Evolutionary conservation across 345 rosid species (phyloP), one percentile per base, ranked within the genome.

Genomic region (Brassica juncea): DNA sequence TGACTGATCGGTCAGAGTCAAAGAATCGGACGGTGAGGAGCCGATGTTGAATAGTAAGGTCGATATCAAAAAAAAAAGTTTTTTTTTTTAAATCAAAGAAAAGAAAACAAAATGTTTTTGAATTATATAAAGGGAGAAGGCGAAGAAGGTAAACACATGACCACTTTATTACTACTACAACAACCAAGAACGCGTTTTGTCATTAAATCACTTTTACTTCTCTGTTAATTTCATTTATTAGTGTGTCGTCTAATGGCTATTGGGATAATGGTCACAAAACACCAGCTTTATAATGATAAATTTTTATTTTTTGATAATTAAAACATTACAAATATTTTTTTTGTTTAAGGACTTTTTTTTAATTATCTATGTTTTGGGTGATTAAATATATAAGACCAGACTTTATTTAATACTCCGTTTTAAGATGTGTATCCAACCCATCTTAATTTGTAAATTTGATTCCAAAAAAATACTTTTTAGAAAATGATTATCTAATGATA

Each of bases 1-100:
- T 44, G 68, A 42, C 68, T 77, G 82, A 70, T 81, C 77, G 59
- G 75, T 34, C 14, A 31, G 76, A 79, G 80, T 86, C 84, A 84
- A 79, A 61, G 42, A 63, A 86, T 83, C 81, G 44, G 78, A 78
- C 81, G 79, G 69, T 39, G 71, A 67, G 9, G 82, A 80, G 9
- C 60, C 75, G 62, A 49, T 70, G 83, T 75, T 70, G 75, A 62
- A 62, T 10, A 68, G 71, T 66, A 8, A 37, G 60, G 34, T 32
- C 2, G 0, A 65, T 3, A 65, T 34, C 21, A 65, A 12, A 37
- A 15, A 54, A 52, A n/a, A 8, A 28, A 6, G 49, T 19, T 14
- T 21, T 8, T 65, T n/a, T 54, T 3, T 1, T 5, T 2, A 42
- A 15, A 15, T 47, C 0, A 3, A 52, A 25, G 37, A 6, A 31